phyloP scores from a whole-genome alignment of 305 asterid species.

The Rubia tinctorum region DNA sequence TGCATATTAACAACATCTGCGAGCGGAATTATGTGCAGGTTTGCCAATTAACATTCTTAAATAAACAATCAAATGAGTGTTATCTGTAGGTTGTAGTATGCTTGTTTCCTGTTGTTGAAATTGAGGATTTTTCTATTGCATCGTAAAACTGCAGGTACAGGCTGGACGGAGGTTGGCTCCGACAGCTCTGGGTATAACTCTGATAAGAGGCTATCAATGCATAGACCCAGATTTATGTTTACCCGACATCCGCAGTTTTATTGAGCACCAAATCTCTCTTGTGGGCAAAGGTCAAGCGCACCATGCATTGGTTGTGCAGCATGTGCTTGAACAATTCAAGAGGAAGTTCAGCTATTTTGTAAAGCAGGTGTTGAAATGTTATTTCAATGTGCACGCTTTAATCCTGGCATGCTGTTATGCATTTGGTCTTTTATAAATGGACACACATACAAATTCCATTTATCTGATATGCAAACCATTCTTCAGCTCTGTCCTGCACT shows the following conservation, averaged over 20 bases:
- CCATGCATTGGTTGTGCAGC: conserved; percentile 72
- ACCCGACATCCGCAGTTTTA: conserved; percentile 91
- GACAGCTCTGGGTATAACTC: conserved; percentile 84
- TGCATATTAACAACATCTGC: conserved; percentile 85
- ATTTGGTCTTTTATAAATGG: conserved; percentile 2
- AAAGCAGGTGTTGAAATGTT: conserved; percentile 54
- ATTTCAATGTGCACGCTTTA: conserved; percentile 12
- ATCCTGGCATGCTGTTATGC: conserved; percentile 10
- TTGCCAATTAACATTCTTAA: conserved; percentile 23
- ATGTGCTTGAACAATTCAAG: conserved; percentile 74
- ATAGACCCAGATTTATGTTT: conserved; percentile 89
- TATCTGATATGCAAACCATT: not conserved
- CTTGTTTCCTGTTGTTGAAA: not conserved
- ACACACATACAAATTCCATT: not conserved
- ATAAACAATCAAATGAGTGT: not conserved
- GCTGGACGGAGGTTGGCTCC: conserved; percentile 83
- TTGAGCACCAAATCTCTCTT: conserved; percentile 82
- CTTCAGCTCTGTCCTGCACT: not conserved
- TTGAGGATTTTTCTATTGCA: not conserved
- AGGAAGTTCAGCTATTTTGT: conserved; percentile 82
- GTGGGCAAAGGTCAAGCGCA: conserved; percentile 95
- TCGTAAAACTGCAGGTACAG: conserved; percentile 56
- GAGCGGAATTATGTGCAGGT: conserved; percentile 96
- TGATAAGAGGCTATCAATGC: conserved; percentile 89
- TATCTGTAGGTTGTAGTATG: not conserved